Conservation (phyloP, 164 flowering plant genomes). For the Paratinospora sagittata region DNA sequence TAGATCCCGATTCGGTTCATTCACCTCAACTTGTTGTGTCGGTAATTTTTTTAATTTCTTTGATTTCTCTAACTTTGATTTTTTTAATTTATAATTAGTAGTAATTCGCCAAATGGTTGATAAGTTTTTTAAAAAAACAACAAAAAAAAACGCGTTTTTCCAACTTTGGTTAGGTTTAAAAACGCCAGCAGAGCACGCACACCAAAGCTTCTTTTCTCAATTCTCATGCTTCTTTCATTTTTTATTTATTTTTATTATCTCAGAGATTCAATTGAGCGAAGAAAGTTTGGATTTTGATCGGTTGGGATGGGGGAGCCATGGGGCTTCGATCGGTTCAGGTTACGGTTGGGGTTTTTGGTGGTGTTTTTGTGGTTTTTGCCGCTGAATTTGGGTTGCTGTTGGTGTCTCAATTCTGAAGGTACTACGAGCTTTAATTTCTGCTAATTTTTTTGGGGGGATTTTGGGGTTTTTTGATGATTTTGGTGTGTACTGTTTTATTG, state of each 20-base stretch:
- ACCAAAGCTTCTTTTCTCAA: not conserved
- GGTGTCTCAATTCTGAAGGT: conserved; percentile 64
- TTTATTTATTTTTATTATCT: not conserved
- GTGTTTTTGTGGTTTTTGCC: conserved; percentile 19
- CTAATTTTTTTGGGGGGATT: too few relatives aligned
- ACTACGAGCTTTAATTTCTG: too few relatives aligned
- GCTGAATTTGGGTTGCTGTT: conserved; percentile 26
- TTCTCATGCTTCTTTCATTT: not conserved
- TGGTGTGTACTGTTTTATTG: not conserved
- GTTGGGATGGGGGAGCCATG: conserved; percentile 23
- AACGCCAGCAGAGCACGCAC: not conserved
- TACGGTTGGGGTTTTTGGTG: conserved; percentile 15
- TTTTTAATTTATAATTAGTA: not conserved
- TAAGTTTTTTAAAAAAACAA: too few relatives aligned
- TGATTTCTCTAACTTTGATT: not conserved
- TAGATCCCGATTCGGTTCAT: not conserved
- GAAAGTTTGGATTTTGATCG: not conserved
- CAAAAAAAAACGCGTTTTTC: conserved; percentile 6
- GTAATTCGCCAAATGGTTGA: not conserved
- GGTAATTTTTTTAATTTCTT: not conserved
- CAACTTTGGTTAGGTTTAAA: not conserved
- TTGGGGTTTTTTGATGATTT: not conserved
- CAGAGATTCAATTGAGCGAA: not conserved
- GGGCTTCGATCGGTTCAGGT: conserved; percentile 23
- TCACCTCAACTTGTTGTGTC: not conserved